Percentiles rank a stretch among this genome's conserved stretches.
These are phyloP conservation scores for Dryas alaskensis DNA, from an alignment of 306 rosid genomes.

Conservation along the genomic window DNA sequence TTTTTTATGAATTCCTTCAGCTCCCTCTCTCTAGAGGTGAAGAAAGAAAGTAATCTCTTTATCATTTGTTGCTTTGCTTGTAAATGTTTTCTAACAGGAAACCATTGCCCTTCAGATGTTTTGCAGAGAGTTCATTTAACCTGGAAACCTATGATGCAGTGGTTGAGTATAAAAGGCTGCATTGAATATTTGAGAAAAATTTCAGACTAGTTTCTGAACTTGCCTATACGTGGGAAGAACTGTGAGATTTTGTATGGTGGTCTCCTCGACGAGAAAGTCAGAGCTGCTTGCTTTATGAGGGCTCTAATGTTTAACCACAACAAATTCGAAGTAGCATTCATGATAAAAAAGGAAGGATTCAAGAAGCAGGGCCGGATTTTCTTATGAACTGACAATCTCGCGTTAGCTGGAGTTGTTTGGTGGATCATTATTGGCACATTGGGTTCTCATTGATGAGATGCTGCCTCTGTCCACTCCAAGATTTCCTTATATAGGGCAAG, in stretches of 20 bases:
- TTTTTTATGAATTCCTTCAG: no score
- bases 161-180: slow-evolving; percentile 34
- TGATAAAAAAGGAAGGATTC: neutral
- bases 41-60: neutral
- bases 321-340: neutral
- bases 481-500: neutral
- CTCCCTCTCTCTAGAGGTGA: neutral
- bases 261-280: neutral
- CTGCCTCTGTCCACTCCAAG: neutral
- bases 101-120: slow-evolving; percentile 39
- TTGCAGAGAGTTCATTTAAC: slow-evolving; percentile 44
- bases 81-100: neutral
- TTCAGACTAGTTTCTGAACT: neutral
- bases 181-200: slow-evolving; percentile 14
- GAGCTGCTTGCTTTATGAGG: neutral
- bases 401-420: neutral
- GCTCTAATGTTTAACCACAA: neutral
- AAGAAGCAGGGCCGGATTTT: neutral
- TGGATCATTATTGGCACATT: neutral
- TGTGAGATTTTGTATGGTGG: neutral
- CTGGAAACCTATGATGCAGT: slow-evolving; percentile 60
- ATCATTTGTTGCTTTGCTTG: neutral
- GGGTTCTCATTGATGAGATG: neutral
- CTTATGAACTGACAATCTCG: neutral
- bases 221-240: neutral